Base-by-base conservation (phyloP, 2,329 filamentous ascomycete genomes). In the Arthrobotrys iridis region DNA sequence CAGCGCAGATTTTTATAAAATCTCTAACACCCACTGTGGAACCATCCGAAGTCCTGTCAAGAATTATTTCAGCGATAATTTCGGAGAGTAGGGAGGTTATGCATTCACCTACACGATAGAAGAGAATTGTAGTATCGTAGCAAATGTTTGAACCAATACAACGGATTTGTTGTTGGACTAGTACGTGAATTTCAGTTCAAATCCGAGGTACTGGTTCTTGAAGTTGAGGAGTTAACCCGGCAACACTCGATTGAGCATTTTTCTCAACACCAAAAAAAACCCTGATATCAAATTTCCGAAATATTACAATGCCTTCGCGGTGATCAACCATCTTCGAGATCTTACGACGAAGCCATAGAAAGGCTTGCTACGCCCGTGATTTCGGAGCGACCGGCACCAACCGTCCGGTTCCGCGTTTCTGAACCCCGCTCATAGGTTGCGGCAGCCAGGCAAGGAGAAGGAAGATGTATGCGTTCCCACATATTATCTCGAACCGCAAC, bases 381-480 rank as follows among this genome's bases (percentile, higher is more conserved):
- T 33, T 22, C 35, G 24, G 18, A 37, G 18, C 30, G 2, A 4
- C 18, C 10, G 24, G n/a, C 26, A 50, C n/a, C 11, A n/a, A 4
- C 8, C 26, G 3, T 33, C 26, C 15, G n/a, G n/a, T n/a, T 3
- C 26, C 6, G n/a, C 26, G 30, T 8, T 8, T 4, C 7, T 28
- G 8, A 55, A 55, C 50, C 13, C 26, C 18, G 50, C 50, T 37
- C 18, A 15, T 30, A 24, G 18, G 48, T 40, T 43, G 45, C n/a
- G 45, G 22, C 6, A n/a, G 43, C 8, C 59, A 46, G 18, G 13
- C 33, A 28, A 20, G 41, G 1, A 22, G 43, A 43, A 26, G 43
- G 62, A 66, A 62, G 48, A 74, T 74, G 70, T 37, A 74, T 74
- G 70, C 55, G 20, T 67, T 8, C 52, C 62, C 62, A 41, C 50